Evolutionary conservation across 2,329 filamentous ascomycete genomes (phyloP), one percentile per base, ranked within the genome.

Genomic region (Nectriaceae sp.): DNA sequence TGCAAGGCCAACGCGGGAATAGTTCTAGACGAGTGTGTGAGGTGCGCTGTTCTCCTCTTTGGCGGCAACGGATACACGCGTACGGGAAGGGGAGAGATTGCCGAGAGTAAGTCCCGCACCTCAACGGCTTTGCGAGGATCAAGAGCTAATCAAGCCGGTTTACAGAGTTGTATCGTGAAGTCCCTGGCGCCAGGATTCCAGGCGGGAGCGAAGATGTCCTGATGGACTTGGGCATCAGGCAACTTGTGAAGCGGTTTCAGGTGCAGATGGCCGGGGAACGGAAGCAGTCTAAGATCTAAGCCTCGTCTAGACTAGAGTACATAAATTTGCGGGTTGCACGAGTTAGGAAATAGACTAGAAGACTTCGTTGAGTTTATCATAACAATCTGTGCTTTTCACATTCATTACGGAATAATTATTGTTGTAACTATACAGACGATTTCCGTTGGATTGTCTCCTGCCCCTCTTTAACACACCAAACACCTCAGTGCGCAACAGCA

Each of bases 31-130:
- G 84, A 88, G 64, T 88, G 85, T 62, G 85, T 87, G 3, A 79
- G 85, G 58, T 83, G 78, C 45, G 85, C 87, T 1, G 79, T 89
- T 40, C 66, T 90, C 46, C 67, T 91, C 20, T 90, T 90, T 65
- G 88, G 88, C 3, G 88, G 88, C 2, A 88, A 86, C 62, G 88
- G 87, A 0, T 89, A 83, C 57, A 89, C 87, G 1, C 78, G 77
- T 52, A 79, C 76, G 11, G 88, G 88, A 1, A 83, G 87, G 65
- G 88, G 88, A 18, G 86, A 89, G 67, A 70, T 89, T 53, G 78
- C 82, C 24, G 87, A 90, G 66, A 80, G 85, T 81, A 72, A 76
- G 80, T 81, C 38, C n/a, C n/a, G n/a, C n/a, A n/a, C n/a, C n/a
- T n/a, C n/a, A n/a, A n/a, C n/a, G n/a, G 10, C 40, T 6, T 37